Evolutionary conservation across 1,139 yeast species (phyloP).

Genomic region (Kurtzmaniella quercitrusa): DNA sequence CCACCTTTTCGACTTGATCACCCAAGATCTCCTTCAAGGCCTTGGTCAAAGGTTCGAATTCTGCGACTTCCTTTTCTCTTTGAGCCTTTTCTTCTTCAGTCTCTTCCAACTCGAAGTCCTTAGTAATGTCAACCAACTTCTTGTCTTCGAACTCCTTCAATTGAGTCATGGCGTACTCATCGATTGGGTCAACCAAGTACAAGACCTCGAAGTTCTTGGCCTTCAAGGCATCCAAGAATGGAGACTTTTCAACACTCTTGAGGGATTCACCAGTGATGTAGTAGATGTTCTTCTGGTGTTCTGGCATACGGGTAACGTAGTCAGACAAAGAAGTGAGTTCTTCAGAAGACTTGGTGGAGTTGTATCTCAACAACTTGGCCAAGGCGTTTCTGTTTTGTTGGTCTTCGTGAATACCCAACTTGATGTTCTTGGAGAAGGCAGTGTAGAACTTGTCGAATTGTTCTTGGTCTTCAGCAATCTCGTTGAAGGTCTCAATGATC

Average conservation of each 20-base stretch:
- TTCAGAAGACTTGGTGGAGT: slow-evolving; percentile 93
- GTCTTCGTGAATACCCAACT: slow-evolving; percentile 99
- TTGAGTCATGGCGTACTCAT: slow-evolving; percentile 99
- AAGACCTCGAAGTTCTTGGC: slow-evolving; percentile 98
- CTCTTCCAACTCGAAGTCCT: slow-evolving; percentile 99
- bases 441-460: slow-evolving; percentile 98
- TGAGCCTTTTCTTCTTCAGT: slow-evolving; percentile 94
- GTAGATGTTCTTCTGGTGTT: slow-evolving; percentile 99
- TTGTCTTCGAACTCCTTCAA: slow-evolving; percentile 99
- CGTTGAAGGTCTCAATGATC: slow-evolving; percentile 97
- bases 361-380: slow-evolving; percentile 94
- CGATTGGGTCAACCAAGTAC: slow-evolving; percentile 98
- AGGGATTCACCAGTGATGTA: slow-evolving; percentile 98
- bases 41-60: slow-evolving; percentile 89
- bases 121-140: slow-evolving; percentile 97
- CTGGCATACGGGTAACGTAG: slow-evolving; percentile 99
- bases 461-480: slow-evolving; percentile 98
- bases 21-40: slow-evolving; percentile 97
- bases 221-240: slow-evolving; percentile 98
- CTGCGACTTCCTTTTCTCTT: slow-evolving; percentile 91
- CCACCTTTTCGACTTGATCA: slow-evolving; percentile 98
- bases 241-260: slow-evolving; percentile 98
- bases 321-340: slow-evolving; percentile 93
- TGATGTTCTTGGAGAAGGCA: slow-evolving; percentile 97
- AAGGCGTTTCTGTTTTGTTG: slow-evolving; percentile 94